Evolutionary conservation across 2,329 filamentous ascomycete genomes (phyloP), one percentile per base, ranked within the genome.

Genomic region (Cladosporium oxysporum): DNA sequence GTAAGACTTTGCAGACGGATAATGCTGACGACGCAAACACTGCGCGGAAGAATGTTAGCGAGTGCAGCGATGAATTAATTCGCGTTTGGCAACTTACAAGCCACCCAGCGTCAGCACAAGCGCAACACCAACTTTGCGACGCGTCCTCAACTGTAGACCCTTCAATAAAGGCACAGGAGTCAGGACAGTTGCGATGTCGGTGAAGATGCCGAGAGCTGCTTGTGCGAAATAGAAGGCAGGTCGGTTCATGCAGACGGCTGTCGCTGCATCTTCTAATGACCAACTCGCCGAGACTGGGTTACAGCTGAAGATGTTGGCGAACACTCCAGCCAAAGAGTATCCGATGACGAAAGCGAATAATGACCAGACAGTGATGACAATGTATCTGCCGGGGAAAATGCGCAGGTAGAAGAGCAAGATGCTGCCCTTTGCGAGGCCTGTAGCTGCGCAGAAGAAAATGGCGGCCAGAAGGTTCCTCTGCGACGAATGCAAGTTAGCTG

Each of bases 11-110:
- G 61, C 18, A 63, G 50, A 23, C 61, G 61, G 35, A 63, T 57
- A 35, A 63, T 63, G 18, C 61, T 63, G 33, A 63, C 61, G 47
- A 63, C 61, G 18, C 61, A 63, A 28, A 63, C 61, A 57, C 61
- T 63, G 16, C 11, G n/a, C 14, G 29, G 28, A 29, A 33, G 28
- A 21, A n/a, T 37, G 47, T 62, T 37, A 62, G 59, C 44, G 14
- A 14, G 7, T 52, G n/a, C 26, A 16, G 7, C 14, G 16, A 29
- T n/a, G 7, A 10, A 1, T 3, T 8, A 2, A 7, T n/a, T n/a
- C 29, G 8, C 2, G 26, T 12, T 11, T 7, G n/a, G 2, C 11
- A n/a, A 52, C 61, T 63, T 53, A 63, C 61, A 63, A 63, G 57
- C 61, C 61, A 57, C 61, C 61, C 26, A 63, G 61, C 14, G 61